Conservation (phyloP, 768 basidiomycete genomes). For the Kwoniella sp. region DNA sequence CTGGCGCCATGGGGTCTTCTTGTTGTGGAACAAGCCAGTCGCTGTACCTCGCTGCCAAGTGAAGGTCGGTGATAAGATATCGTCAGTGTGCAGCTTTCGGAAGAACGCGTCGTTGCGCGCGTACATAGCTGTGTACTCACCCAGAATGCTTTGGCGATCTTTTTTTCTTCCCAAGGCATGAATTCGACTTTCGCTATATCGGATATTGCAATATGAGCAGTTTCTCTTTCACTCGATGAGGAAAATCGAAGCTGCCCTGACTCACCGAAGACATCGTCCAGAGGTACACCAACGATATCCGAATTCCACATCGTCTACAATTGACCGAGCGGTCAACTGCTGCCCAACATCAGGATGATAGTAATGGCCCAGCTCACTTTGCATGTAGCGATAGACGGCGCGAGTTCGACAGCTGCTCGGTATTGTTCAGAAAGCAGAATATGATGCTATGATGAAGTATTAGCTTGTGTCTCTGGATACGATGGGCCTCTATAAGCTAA, state of each 20-base stretch:
- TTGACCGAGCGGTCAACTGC: too few relatives aligned
- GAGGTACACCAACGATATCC: constrained; percentile 41
- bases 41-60: constrained; percentile 48
- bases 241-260: not conserved
- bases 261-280: constrained; percentile 43
- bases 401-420: constrained; percentile 26
- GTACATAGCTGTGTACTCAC: constrained; percentile 17
- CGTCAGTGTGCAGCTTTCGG: too few relatives aligned
- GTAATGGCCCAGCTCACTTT: constrained; percentile 9
- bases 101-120: too few relatives aligned
- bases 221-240: not conserved
- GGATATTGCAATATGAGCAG: not conserved
- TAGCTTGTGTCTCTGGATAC: not conserved
- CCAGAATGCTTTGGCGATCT: constrained; percentile 47
- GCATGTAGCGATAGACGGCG: constrained; percentile 34
- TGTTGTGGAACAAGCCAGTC: constrained; percentile 46
- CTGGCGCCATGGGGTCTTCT: constrained; percentile 38
- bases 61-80: too few relatives aligned
- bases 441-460: constrained; percentile 29
- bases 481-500: not conserved
- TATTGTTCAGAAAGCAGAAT: constrained; percentile 30
- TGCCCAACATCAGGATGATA: not conserved
- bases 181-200: constrained; percentile 36
- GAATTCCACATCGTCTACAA: constrained; percentile 34
- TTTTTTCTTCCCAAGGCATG: constrained; percentile 42